Evolutionary conservation across 805 yeast genomes (phyloP).

Genomic region (Metschnikowia rubicola): DNA sequence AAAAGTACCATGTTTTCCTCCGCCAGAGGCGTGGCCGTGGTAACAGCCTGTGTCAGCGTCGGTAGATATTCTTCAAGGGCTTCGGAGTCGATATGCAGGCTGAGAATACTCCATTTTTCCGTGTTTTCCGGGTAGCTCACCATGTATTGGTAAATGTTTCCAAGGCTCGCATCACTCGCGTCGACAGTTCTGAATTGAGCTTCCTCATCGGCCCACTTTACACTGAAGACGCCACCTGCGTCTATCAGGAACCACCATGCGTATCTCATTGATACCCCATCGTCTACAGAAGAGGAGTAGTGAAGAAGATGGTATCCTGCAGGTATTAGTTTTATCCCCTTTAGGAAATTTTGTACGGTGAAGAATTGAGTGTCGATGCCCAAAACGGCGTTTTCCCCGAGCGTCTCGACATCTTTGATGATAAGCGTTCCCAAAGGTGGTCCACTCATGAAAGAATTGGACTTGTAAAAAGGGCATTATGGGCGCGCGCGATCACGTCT

Average conservation of each 20-base stretch:
- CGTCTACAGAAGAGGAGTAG: slow-evolving; percentile 26
- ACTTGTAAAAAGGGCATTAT: too few relatives aligned
- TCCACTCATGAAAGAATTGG: neutral
- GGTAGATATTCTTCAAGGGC: slow-evolving; percentile 21
- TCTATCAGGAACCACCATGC: slow-evolving; percentile 39
- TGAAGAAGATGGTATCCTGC: slow-evolving; percentile 56
- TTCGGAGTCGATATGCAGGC: slow-evolving; percentile 20
- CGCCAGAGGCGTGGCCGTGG: slow-evolving; percentile 47
- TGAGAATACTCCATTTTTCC: slow-evolving; percentile 16
- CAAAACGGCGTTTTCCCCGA: slow-evolving; percentile 16
- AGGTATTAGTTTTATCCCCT: slow-evolving; percentile 51
- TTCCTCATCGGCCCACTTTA: slow-evolving; percentile 33
- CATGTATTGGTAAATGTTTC: slow-evolving; percentile 30
- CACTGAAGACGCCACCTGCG: slow-evolving; percentile 30
- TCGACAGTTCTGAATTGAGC: slow-evolving; percentile 1
- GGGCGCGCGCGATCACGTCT: too few relatives aligned
- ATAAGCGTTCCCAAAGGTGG: slow-evolving; percentile 26
- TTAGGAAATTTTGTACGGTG: slow-evolving; percentile 34
- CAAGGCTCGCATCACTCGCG: slow-evolving; percentile 26
- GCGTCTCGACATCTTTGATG: slow-evolving; percentile 16
- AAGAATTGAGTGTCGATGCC: slow-evolving; percentile 54
- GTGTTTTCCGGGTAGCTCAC: slow-evolving; percentile 35
- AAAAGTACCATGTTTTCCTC: slow-evolving; percentile 45
- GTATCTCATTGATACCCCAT: slow-evolving; percentile 27
- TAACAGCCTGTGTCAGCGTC: slow-evolving; percentile 22